phyloP scores from a whole-genome alignment of 2,329 filamentous ascomycete genomes.

The Sporothrix dimorphospora region DNA sequence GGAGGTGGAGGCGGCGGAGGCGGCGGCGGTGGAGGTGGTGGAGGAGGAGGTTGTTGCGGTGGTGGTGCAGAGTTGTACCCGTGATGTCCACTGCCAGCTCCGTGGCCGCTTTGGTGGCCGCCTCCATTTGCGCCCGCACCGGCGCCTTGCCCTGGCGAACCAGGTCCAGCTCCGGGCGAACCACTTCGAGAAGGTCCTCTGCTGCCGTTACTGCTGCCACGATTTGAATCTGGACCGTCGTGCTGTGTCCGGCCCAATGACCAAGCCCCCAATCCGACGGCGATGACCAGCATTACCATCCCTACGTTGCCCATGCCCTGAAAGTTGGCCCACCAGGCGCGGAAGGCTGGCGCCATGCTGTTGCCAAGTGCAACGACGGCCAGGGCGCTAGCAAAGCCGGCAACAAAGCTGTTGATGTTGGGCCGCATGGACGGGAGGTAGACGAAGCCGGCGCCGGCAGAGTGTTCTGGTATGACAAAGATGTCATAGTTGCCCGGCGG shows the following conservation, averaged over 20 bases:
- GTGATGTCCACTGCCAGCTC: constrained; percentile 32
- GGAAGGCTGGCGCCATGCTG: constrained; percentile 72
- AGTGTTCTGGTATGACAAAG: constrained; percentile 93
- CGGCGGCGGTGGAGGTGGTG: constrained; percentile 15
- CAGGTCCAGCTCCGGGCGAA: constrained; percentile 32
- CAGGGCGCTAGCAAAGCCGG: constrained; percentile 79
- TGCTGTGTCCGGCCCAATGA: constrained; percentile 68
- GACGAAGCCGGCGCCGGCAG: constrained; percentile 83
- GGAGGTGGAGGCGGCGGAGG: constrained; percentile 8
- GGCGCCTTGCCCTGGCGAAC: constrained; percentile 36
- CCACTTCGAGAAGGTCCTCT: constrained; percentile 29
- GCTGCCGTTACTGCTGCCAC: neutral
- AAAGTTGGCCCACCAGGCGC: constrained; percentile 72
- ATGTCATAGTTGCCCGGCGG: constrained; percentile 95
- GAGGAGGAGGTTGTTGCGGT: constrained; percentile 27
- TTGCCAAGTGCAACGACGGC: constrained; percentile 73
- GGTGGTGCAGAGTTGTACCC: constrained; percentile 37
- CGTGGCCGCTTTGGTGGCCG: neutral
- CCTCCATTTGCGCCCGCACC: constrained; percentile 31
- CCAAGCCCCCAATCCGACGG: constrained; percentile 79
- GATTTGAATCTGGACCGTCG: constrained; percentile 40
- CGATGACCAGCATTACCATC: constrained; percentile 70
- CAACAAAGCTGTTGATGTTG: constrained; percentile 87
- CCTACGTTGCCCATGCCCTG: constrained; percentile 73
- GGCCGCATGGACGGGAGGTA: constrained; percentile 90